Base-by-base conservation (phyloP, 768 basidiomycete genomes). In the Leccinellum albellum region DNA sequence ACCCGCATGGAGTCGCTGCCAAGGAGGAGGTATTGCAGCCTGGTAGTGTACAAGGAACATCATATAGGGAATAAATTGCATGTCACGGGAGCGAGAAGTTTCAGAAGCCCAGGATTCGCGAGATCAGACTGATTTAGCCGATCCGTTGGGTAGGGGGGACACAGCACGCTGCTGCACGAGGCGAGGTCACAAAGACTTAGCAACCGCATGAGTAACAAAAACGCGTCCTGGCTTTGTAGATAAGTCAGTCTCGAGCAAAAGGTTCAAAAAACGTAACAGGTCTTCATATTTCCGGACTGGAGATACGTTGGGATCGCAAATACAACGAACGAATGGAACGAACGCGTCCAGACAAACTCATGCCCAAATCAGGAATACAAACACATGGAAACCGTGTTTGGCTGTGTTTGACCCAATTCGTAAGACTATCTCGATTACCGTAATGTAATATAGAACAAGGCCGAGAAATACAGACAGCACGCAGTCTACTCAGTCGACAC, bases 321-420 rank as follows among this genome's bases (percentile, higher is more conserved):
- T 55, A 58, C 54, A 65, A 65, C 45, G 24, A 14, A 17, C 21
- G 14, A 21, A 44, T 21, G 42, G n/a, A 23, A 23, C 7, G 32
- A 35, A 42, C 9, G 20, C 28, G 6, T n/a, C 23, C 12, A 24
- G 20, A 71, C 67, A 71, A 70, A 45, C 45, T 50, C 12, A 68
- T 60, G 53, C 4, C 68, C 61, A 72, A 71, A 72, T 68, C 28
- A 14, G 68, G 68, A 70, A 61, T 59, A 72, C 63, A 70, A 72
- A 54, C 58, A 15, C 53, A 40, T 14, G 26, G 47, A 47, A 33
- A 52, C 54, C 4, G 20, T 50, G 21, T 56, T 61, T 66, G 47
- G 9, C 14, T 17, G 13, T 14, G 46, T 58, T 58, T 63, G 59
- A 46, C 55, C 42, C 63, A 55, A 54, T 63, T 62, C 55, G 54